phyloP scores from a whole-genome alignment of 768 basidiomycete species.

The Lactarius trivialis region DNA sequence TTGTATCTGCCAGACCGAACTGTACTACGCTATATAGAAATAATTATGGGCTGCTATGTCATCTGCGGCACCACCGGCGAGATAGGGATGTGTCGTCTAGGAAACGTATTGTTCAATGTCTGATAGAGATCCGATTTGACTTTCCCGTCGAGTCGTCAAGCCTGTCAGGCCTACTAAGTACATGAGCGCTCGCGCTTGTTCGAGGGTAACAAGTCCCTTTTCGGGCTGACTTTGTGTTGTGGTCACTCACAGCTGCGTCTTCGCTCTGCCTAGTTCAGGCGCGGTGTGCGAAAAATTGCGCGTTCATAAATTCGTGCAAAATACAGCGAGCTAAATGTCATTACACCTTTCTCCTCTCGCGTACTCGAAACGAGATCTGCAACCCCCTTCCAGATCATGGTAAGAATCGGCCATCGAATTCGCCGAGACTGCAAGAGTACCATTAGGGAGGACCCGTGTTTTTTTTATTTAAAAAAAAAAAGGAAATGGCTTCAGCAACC shows the following conservation, averaged over 20 bases:
- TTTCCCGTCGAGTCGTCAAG: background rate
- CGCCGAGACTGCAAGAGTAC: background rate
- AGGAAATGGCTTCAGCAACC: background rate
- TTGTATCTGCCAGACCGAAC: constrained; percentile 1
- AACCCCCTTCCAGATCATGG: background rate
- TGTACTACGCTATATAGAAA: background rate
- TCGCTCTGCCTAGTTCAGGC: background rate
- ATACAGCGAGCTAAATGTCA: background rate
- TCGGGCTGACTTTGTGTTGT: no score
- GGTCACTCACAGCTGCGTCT: no score
- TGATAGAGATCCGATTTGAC: background rate
- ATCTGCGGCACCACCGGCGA: background rate
- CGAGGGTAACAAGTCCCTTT: no score
- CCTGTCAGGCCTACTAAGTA: background rate
- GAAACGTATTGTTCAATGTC: background rate
- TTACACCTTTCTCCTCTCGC: no score
- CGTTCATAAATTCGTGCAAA: background rate
- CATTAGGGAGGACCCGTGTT: background rate
- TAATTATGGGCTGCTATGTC: background rate
- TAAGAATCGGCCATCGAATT: background rate
- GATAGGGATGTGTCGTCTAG: background rate
- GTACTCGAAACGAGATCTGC: no score
- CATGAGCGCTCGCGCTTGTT: no score
- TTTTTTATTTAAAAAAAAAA: no score
- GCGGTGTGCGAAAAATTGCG: background rate